Percentiles rank a stretch among this genome's conserved stretches.
phyloP scores from a whole-genome alignment of 108 stramenopile species.

The Fragilariopsis cylindrus region DNA sequence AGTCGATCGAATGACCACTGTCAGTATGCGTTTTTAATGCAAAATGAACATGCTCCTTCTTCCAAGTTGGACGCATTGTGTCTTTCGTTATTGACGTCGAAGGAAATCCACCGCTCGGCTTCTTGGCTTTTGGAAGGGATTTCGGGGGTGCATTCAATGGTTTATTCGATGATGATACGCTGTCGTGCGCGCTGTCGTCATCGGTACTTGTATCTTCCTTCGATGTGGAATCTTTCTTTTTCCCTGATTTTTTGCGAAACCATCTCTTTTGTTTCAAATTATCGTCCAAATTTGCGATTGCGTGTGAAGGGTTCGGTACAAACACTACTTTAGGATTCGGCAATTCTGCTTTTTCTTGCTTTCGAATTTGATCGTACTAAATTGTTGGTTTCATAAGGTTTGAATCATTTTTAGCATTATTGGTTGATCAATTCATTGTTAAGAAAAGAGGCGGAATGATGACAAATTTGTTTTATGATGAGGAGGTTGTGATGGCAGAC shows the following conservation, averaged over 20 bases:
- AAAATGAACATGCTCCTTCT: slow-evolving; percentile 43
- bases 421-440: too few species aligned
- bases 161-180: too few species aligned
- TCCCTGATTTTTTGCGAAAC: not conserved
- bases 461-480: too few species aligned
- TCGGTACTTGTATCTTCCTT: not conserved
- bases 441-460: too few species aligned
- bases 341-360: slow-evolving; percentile 24
- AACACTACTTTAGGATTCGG: slow-evolving; percentile 43
- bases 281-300: slow-evolving; percentile 14
- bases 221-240: not conserved
- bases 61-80: slow-evolving; percentile 33
- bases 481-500: too few species aligned
- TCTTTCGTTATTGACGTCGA: slow-evolving; percentile 17
- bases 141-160: too few species aligned
- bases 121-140: not conserved
- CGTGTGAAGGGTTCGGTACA: slow-evolving; percentile 37
- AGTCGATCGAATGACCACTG: slow-evolving; percentile 34
- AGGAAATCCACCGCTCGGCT: not conserved
- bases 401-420: too few species aligned
- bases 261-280: not conserved
- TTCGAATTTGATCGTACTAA: slow-evolving; percentile 23
- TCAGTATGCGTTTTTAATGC: slow-evolving; percentile 27
- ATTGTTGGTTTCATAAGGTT: too few species aligned
- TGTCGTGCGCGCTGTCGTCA: not conserved